phyloP scores from a whole-genome alignment of 1,139 yeast species.

The Blastobotrys proliferans region DNA sequence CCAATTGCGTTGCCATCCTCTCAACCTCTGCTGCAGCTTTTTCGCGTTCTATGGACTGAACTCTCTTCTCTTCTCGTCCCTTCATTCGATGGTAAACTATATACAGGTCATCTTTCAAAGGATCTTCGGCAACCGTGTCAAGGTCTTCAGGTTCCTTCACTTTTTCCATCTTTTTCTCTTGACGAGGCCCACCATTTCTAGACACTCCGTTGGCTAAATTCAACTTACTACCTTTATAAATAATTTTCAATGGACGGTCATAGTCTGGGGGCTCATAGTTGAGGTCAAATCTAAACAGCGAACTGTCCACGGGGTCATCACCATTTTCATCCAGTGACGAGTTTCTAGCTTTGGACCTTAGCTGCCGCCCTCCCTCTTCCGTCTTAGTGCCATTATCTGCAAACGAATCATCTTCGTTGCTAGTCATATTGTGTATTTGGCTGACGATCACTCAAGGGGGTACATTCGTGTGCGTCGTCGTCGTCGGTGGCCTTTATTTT shows the following conservation, averaged over 20 bases:
- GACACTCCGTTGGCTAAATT: not conserved
- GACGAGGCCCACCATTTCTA: not conserved
- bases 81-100: slow-evolving; percentile 53
- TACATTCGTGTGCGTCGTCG: no score
- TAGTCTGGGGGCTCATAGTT: slow-evolving; percentile 12
- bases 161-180: not conserved
- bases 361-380: not conserved
- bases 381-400: no score
- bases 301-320: not conserved
- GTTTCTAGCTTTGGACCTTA: slow-evolving; percentile 3
- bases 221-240: slow-evolving; percentile 1
- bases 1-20: slow-evolving; percentile 44
- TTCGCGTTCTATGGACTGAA: slow-evolving; percentile 55
- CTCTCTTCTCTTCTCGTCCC: slow-evolving; percentile 62
- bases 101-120: slow-evolving; percentile 46
- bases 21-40: slow-evolving; percentile 50
- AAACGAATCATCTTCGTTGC: no score
- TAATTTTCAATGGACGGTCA: slow-evolving; percentile 2
- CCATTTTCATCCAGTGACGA: not conserved
- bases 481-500: no score
- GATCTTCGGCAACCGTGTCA: slow-evolving; percentile 35
- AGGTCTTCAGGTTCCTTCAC: not conserved
- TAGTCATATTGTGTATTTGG: no score
- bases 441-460: no score
- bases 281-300: slow-evolving; percentile 9